phyloP scores from a whole-genome alignment of 805 yeast genomes.

The Yarrowia osloensis region DNA sequence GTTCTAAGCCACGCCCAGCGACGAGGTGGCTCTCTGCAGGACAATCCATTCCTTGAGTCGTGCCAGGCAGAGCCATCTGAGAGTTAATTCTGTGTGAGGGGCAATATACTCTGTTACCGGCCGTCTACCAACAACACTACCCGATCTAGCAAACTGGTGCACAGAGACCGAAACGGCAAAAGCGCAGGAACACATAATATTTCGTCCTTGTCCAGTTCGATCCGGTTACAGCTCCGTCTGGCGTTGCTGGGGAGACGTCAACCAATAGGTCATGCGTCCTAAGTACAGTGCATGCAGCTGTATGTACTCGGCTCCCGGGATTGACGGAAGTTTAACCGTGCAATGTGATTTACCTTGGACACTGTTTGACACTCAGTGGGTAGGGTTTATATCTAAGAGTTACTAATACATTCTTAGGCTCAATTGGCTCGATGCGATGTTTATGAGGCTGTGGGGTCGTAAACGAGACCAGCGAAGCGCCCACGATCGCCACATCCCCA shows the following conservation, averaged over 20 bases:
- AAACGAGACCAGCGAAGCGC: no score
- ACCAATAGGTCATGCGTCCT: not conserved
- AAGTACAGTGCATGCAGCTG: not conserved
- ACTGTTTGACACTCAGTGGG: no score
- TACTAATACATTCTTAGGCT: not conserved
- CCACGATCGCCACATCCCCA: no score
- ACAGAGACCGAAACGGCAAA: not conserved
- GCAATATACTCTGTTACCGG: no score
- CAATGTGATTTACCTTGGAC: not conserved
- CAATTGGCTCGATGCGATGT: not conserved
- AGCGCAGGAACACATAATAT: constrained; percentile 11
- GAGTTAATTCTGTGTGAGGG: no score
- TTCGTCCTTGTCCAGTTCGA: not conserved
- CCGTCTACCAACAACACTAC: no score
- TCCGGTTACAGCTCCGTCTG: no score
- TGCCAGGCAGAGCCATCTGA: no score
- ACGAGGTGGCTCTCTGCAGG: no score
- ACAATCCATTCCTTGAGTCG: not conserved
- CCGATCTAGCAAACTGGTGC: not conserved
- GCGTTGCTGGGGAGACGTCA: not conserved
- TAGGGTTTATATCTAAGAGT: not conserved
- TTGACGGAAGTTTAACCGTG: not conserved
- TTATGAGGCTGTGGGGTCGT: not conserved
- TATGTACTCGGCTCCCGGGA: constrained; percentile 17
- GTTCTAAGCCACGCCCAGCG: not conserved